Base-by-base conservation (phyloP, 2,329 filamentous ascomycete species). In the Penicillium concentricum region DNA sequence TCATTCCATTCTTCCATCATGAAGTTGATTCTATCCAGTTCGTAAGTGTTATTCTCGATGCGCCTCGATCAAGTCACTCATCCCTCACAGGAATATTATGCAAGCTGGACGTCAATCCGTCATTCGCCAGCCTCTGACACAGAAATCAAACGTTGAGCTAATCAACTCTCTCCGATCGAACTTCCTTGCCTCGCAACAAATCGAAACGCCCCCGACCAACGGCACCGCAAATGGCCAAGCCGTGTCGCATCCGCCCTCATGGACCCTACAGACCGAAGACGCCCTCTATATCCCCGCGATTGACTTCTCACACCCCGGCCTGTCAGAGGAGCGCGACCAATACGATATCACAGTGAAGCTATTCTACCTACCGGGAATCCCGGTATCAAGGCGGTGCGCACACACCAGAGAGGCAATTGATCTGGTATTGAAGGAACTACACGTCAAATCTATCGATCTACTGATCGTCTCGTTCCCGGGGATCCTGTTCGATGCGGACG, bases 321-420 rank as follows among this genome's bases (percentile, higher is more conserved):
- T 99, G 44, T 81, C 85, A 32, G 94, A 99, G 71, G 92, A 96
- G 65, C 81, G 88, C 26, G 81, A 84, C 57, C 87, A 92, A 65
- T 99, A 99, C 78, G 92, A 97, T 71, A 92, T 97, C 69, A 97
- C 93, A 0, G 88, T 94, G 59, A 99, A 99, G 77, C 78, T 99
- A 22, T 99, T 99, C 80, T 95, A 94, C 75, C 82, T 97, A 28
- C 89, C 91, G 3, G 84, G 84, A 18, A 84, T 90, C 51, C 81
- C 87, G 10, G 77, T 84, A 2, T 81, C 82, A 18, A 78, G 86
- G 62, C 85, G 93, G 58, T 84, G 84, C 63, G 79, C 81, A 53
- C 88, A 96, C 70, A 89, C 90, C 9, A 77, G 83, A 54, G 89
- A 95, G 69, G 93, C 94, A 1, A 81, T 99, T 63, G 80, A 85